phyloP scores from a whole-genome alignment of 2,329 filamentous ascomycete genomes.

The Zarea fungicola region DNA sequence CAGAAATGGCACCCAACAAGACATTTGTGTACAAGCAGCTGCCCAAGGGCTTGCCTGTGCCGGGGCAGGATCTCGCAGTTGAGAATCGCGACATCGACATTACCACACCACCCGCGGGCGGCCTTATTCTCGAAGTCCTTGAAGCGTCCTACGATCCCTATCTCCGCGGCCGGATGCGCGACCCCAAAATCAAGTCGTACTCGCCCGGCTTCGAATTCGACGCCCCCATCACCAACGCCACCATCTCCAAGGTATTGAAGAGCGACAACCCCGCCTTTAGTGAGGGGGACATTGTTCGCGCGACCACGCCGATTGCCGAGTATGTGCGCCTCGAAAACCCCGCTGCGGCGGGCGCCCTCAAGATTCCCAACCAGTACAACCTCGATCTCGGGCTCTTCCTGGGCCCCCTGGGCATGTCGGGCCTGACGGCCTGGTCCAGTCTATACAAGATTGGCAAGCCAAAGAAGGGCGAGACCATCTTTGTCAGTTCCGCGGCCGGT shows the following conservation, averaged over 20 bases:
- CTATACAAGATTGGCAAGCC: conserved; percentile 60
- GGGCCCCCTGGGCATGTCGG: conserved; percentile 59
- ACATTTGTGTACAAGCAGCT: conserved; percentile 66
- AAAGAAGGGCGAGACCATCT: conserved; percentile 67
- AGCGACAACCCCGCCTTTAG: conserved; percentile 59
- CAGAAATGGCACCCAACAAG: conserved; percentile 55
- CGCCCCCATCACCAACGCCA: conserved; percentile 58
- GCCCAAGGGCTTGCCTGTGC: conserved; percentile 60
- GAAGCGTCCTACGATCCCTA: conserved; percentile 81
- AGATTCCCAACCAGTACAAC: conserved; percentile 64
- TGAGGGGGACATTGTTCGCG: conserved; percentile 61
- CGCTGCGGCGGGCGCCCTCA: conserved; percentile 37
- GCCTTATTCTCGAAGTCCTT: conserved; percentile 65
- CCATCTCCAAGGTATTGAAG: conserved; percentile 65
- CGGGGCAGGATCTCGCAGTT: conserved; percentile 64
- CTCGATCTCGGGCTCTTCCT: conserved; percentile 64
- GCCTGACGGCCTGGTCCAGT: conserved; percentile 66
- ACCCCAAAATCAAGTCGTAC: conserved; percentile 57
- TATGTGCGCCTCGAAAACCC: conserved; percentile 54
- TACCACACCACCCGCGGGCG: conserved; percentile 51
- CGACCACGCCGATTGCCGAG: conserved; percentile 58
- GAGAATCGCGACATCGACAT: conserved; percentile 65
- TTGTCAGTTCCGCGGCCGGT: conserved; percentile 73
- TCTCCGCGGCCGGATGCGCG: conserved; percentile 73
- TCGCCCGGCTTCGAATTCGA: conserved; percentile 47